A percentile compares a stretch with the other conserved stretches of the same genome.
Evolutionary conservation across 768 basidiomycete genomes (phyloP).

Genomic region (Mycena pura): DNA sequence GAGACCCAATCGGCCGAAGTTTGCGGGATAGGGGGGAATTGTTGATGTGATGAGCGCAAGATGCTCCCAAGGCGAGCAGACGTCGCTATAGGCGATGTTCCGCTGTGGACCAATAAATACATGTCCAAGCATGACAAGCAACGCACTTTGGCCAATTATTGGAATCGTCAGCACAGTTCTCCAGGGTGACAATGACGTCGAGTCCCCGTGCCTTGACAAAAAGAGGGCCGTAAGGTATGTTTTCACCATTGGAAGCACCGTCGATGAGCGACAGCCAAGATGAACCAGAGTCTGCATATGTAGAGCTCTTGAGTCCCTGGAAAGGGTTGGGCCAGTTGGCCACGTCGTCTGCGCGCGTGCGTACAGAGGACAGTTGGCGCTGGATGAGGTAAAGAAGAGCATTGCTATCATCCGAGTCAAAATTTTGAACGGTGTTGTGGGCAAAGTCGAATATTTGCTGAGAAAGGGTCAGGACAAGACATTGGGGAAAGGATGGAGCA

Average conservation of each 20-base stretch:
- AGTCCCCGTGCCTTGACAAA: constrained; percentile 71
- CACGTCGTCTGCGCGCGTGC: constrained; percentile 62
- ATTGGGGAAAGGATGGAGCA: constrained; percentile 13
- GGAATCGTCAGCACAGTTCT: constrained; percentile 63
- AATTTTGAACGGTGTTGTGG: constrained; percentile 47
- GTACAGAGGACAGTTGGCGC: constrained; percentile 53
- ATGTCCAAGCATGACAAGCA: not conserved
- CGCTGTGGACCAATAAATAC: constrained; percentile 43
- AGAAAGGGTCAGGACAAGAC: not conserved
- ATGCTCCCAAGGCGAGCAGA: constrained; percentile 50
- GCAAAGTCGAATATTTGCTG: constrained; percentile 60
- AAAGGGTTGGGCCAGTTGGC: constrained; percentile 77
- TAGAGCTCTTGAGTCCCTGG: constrained; percentile 51
- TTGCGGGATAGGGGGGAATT: constrained; percentile 69
- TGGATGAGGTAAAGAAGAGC: constrained; percentile 57
- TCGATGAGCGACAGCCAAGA: constrained; percentile 71
- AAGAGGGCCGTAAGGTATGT: constrained; percentile 73
- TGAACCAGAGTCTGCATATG: constrained; percentile 60
- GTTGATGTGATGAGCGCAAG: constrained; percentile 58
- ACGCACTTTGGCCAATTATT: constrained; percentile 74
- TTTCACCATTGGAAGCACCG: constrained; percentile 72
- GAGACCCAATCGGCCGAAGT: constrained; percentile 57
- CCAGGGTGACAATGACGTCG: constrained; percentile 80
- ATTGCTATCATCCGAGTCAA: constrained; percentile 41
- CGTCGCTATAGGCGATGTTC: constrained; percentile 56